Percentiles rank a stretch among this genome's conserved stretches.
Conservation (phyloP, 1,284 basidiomycete genomes). For the Vanrija humicola region DNA sequence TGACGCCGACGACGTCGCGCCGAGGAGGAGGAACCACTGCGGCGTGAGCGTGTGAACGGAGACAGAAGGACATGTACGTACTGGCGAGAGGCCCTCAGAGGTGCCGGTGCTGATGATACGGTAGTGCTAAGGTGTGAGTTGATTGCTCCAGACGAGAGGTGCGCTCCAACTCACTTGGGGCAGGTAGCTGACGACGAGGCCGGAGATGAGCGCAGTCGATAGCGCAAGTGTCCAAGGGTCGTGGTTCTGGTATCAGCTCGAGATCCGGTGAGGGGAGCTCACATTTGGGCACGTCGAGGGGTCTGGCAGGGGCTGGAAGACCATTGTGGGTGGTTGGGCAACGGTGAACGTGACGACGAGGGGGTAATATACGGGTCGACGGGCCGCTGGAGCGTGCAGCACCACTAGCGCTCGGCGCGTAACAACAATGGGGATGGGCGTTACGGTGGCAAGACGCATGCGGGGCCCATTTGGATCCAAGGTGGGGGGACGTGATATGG, state of each 20-base stretch:
- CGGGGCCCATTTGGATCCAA: too few species aligned
- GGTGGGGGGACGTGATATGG: too few species aligned
- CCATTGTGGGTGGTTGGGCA: conserved; percentile 7
- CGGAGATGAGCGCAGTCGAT: conserved; percentile 68
- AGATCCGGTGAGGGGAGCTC: background rate
- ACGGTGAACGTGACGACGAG: too few species aligned
- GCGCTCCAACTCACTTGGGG: conserved; percentile 76
- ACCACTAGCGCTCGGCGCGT: too few species aligned
- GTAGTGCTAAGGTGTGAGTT: conserved; percentile 17
- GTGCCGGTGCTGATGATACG: conserved; percentile 57
- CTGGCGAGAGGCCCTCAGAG: conserved; percentile 80
- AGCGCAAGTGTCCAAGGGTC: conserved; percentile 58
- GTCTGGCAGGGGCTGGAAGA: background rate
- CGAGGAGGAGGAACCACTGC: conserved; percentile 81
- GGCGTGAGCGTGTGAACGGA: conserved; percentile 4
- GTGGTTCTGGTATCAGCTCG: conserved; percentile 12
- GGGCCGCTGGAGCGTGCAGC: too few species aligned
- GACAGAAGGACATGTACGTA: conserved; percentile 12
- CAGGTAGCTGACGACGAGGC: conserved; percentile 78
- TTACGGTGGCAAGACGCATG: too few species aligned
- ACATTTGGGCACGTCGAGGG: conserved; percentile 14
- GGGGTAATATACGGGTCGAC: too few species aligned
- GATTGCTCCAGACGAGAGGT: background rate
- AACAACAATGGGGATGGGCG: too few species aligned
- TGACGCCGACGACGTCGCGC: conserved; percentile 76